A percentile compares a stretch with the other conserved stretches of the same genome.
Evolutionary conservation across 78 protist species (phyloP).

Genomic region (Pigoraptor vietnamica): DNA sequence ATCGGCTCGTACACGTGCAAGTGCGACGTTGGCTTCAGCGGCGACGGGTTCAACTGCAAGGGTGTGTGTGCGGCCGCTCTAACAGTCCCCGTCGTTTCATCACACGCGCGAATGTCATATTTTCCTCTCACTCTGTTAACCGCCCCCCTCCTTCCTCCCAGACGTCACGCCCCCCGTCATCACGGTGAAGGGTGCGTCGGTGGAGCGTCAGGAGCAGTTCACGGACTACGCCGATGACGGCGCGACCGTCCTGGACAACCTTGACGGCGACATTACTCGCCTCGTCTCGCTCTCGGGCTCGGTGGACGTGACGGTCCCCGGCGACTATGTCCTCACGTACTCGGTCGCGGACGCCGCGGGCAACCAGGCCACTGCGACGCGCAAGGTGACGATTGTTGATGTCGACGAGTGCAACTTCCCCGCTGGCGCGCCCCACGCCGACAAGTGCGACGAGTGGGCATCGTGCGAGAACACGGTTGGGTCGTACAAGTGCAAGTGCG

Average conservation of each 20-base stretch:
- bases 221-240: neutral
- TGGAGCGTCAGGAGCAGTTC: neutral
- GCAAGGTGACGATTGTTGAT: neutral
- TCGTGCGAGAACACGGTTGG: neutral
- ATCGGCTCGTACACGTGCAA: neutral
- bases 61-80: neutral
- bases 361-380: neutral
- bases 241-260: neutral
- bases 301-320: neutral
- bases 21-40: neutral
- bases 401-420: slow-evolving; percentile 4
- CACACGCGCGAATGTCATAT: neutral
- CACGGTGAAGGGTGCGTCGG: neutral
- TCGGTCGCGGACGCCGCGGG: neutral
- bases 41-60: neutral
- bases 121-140: neutral
- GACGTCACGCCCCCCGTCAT: neutral
- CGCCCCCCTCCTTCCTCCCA: neutral
- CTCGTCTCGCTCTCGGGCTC: neutral
- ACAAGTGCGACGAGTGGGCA: neutral
- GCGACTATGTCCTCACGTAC: neutral
- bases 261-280: neutral
- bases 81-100: too few relatives aligned
- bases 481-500: neutral
- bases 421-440: neutral